Evolutionary conservation across 23 red algal genomes (phyloP).

Genomic region (Gracilaria domingensis): DNA sequence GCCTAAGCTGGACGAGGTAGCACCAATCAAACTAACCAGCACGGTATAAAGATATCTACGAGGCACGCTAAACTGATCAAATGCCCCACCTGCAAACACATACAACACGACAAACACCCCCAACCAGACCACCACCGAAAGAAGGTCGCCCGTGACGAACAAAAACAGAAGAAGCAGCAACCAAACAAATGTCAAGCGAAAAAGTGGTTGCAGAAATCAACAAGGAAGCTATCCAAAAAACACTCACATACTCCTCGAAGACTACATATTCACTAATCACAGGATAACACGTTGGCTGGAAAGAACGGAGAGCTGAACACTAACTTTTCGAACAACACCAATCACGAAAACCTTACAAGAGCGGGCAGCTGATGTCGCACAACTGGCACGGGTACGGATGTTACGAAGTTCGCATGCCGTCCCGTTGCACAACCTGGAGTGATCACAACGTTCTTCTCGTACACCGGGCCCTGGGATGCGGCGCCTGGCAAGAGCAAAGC

Average conservation of each 20-base stretch:
- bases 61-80: not conserved
- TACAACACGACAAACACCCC: not conserved
- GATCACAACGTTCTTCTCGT: constrained; percentile 59
- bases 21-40: not conserved
- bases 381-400: constrained; percentile 63
- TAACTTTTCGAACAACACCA: constrained; percentile 1
- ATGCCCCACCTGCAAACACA: not conserved
- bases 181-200: not conserved
- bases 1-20: not conserved
- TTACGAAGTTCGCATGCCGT: constrained; percentile 65
- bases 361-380: constrained; percentile 29
- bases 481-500: constrained; percentile 17
- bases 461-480: constrained; percentile 42
- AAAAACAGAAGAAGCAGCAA: not conserved
- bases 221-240: not conserved
- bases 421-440: constrained; percentile 41
- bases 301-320: constrained; percentile 7
- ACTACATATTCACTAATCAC: constrained; percentile 15
- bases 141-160: not conserved
- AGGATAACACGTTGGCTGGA: not conserved
- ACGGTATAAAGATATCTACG: not conserved
- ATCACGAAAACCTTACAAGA: constrained; percentile 26
- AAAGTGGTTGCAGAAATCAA: not conserved
- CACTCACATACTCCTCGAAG: constrained; percentile 27
- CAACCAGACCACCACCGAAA: too few relatives aligned